Evolutionary conservation across 805 yeast species (phyloP).

Genomic region (Sugiyamaella lignohabitans): DNA sequence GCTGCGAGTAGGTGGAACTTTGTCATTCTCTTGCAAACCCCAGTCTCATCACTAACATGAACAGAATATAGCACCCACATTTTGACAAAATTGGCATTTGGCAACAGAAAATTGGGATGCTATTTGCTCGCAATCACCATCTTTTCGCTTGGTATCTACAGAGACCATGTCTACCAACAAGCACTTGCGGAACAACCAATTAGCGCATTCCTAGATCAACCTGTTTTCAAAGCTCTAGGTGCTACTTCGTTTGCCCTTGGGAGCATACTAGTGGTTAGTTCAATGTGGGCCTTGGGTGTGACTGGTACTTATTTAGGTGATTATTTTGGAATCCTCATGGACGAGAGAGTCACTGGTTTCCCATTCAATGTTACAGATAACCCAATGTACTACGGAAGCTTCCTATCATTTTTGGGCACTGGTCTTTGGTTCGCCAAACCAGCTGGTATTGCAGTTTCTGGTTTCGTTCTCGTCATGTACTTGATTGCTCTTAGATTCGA

Average conservation of each 20-base stretch:
- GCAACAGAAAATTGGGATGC: conserved; percentile 67
- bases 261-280: conserved; percentile 68
- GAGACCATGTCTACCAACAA: conserved; percentile 65
- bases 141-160: conserved; percentile 73
- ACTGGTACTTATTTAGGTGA: conserved; percentile 97
- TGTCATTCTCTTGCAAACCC: too few relatives aligned
- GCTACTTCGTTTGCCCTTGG: conserved; percentile 55
- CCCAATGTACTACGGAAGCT: conserved; percentile 96
- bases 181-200: conserved; percentile 71
- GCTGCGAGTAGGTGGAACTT: too few relatives aligned
- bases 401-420: conserved; percentile 83
- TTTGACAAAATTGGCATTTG: conserved; percentile 67
- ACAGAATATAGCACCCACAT: conserved; percentile 74
- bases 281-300: conserved; percentile 90
- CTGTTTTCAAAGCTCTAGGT: conserved; percentile 45
- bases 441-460: conserved; percentile 71
- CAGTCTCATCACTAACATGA: too few relatives aligned
- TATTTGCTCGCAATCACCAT: conserved; percentile 77
- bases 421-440: conserved; percentile 86
- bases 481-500: conserved; percentile 77
- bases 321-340: conserved; percentile 93
- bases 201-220: conserved; percentile 43
- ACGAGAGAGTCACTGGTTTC: conserved; percentile 80
- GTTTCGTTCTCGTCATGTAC: conserved; percentile 75
- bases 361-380: conserved; percentile 88